These are phyloP conservation scores for Verticillium klebahnii DNA, from an alignment of 2,329 filamentous ascomycete genomes.

Conservation along the genomic window DNA sequence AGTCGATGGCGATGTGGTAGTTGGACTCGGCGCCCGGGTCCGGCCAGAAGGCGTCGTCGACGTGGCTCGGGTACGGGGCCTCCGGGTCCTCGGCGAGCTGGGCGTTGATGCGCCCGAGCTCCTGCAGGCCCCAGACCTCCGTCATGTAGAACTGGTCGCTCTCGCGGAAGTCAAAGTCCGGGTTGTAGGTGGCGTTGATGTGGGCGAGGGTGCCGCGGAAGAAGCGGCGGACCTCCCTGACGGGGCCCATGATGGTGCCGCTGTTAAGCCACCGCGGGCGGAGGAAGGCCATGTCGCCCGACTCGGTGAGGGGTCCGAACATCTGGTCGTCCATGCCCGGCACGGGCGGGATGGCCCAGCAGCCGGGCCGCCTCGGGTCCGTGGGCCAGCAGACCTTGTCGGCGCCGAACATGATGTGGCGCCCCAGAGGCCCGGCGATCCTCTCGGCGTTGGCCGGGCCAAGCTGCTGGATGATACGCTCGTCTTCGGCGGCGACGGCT, in stretches of 20 bases:
- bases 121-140: conserved; percentile 37
- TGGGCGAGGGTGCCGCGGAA: conserved; percentile 23
- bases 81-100: conserved; percentile 16
- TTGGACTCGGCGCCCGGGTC: conserved; percentile 13
- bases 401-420: conserved; percentile 37
- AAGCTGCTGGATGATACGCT: conserved; percentile 43
- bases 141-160: conserved; percentile 40
- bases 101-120: conserved; percentile 30
- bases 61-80: conserved; percentile 9
- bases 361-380: conserved; percentile 28
- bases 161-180: conserved; percentile 23
- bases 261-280: conserved; percentile 39
- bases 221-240: conserved; percentile 23
- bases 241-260: conserved; percentile 38
- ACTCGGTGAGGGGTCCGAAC: conserved; percentile 31
- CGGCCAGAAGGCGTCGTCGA: conserved; percentile 16
- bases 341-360: conserved; percentile 31
- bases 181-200: conserved; percentile 28
- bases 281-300: conserved; percentile 22
- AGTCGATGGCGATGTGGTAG: conserved; percentile 33
- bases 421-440: conserved; percentile 24
- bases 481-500: conserved; percentile 47
- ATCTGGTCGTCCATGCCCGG: conserved; percentile 24
- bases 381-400: conserved; percentile 40
- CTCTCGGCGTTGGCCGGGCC: conserved; percentile 29